phyloP scores from a whole-genome alignment of 2,329 filamentous ascomycete genomes.

The Monosporascus sp. region DNA sequence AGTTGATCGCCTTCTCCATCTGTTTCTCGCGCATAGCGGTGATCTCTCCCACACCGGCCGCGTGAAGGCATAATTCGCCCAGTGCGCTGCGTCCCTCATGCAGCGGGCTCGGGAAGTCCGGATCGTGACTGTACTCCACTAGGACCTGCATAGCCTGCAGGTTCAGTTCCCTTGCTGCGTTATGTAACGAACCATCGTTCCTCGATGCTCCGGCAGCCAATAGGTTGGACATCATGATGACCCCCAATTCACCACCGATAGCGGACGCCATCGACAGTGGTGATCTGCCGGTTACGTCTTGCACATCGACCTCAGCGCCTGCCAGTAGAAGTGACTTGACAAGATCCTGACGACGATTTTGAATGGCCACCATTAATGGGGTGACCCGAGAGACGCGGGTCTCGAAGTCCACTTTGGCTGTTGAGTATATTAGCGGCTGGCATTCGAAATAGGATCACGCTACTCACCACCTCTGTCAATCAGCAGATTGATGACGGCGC shows the following conservation, averaged over 20 bases:
- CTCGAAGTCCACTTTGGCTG: constrained; percentile 52
- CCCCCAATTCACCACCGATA: constrained; percentile 47
- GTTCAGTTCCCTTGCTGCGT: constrained; percentile 56
- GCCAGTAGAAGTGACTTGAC: constrained; percentile 51
- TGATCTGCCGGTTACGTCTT: constrained; percentile 51
- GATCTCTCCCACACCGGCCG: constrained; percentile 40
- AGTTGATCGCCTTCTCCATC: constrained; percentile 52
- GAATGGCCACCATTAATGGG: constrained; percentile 55
- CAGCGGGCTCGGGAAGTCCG: constrained; percentile 58
- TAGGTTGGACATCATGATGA: constrained; percentile 48
- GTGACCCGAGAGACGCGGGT: constrained; percentile 47
- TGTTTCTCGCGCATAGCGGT: constrained; percentile 42
- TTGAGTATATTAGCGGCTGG: constrained; percentile 7
- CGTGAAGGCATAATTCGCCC: constrained; percentile 56
- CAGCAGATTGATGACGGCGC: constrained; percentile 49
- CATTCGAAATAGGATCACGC: neutral
- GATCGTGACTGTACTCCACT: constrained; percentile 53
- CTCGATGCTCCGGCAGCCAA: constrained; percentile 49
- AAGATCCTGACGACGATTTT: constrained; percentile 48
- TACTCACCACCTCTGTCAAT: constrained; percentile 36
- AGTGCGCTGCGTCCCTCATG: constrained; percentile 59
- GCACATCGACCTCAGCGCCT: constrained; percentile 54
- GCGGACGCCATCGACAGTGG: constrained; percentile 55
- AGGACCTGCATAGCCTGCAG: constrained; percentile 50
- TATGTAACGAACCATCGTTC: constrained; percentile 63